Conservation (phyloP, 1,284 basidiomycete species). For the Cystobasidium sp. region DNA sequence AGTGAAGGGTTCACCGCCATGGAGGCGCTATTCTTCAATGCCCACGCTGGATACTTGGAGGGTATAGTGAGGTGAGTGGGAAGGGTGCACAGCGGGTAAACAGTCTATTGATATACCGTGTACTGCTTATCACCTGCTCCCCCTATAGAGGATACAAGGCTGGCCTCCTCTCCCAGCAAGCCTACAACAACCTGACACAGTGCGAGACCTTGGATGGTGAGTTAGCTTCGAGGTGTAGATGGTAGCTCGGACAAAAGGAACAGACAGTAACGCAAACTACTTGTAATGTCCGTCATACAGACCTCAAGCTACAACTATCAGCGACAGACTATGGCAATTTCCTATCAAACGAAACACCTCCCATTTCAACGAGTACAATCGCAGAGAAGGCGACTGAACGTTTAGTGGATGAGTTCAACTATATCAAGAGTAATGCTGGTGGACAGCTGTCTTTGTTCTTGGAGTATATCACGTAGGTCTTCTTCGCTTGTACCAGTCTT, state of each 20-base stretch:
- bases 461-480: constrained; percentile 89
- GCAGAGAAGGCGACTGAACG: constrained; percentile 92
- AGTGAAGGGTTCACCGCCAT: constrained; percentile 58
- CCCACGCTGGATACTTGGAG: constrained; percentile 77
- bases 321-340: constrained; percentile 99
- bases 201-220: constrained; percentile 96
- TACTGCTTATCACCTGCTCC: background rate
- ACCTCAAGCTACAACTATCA: constrained; percentile 87
- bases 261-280: constrained; percentile 50
- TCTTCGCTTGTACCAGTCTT: background rate
- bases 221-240: constrained; percentile 48
- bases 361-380: constrained; percentile 91
- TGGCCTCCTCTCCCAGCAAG: constrained; percentile 82
- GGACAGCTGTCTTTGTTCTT: constrained; percentile 90
- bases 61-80: constrained; percentile 45
- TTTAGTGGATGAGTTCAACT: constrained; percentile 97
- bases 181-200: constrained; percentile 93
- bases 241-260: background rate
- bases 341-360: constrained; percentile 93
- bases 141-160: constrained; percentile 76
- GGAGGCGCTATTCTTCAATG: constrained; percentile 87
- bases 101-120: background rate
- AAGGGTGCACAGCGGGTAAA: background rate
- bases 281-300: constrained; percentile 59
- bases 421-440: constrained; percentile 85